Conservation (phyloP, 1,284 basidiomycete species). For the Leccinum ponderosum region DNA sequence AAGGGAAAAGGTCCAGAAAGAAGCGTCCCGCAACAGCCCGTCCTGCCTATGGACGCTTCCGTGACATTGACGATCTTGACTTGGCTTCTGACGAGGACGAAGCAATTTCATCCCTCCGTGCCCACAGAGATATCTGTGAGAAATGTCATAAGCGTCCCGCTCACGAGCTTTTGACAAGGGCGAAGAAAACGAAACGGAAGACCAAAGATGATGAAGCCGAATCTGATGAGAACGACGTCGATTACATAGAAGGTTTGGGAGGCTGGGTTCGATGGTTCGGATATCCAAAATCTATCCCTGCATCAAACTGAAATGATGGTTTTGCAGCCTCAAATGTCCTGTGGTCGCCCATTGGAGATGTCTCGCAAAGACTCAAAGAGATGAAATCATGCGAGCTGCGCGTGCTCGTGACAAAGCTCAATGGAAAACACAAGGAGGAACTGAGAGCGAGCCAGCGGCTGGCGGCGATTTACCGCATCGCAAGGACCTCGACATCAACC, state of each 20-base stretch:
- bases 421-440: slow-evolving; percentile 36
- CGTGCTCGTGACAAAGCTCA: slow-evolving; percentile 49
- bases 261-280: slow-evolving; percentile 86
- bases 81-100: slow-evolving; percentile 60
- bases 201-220: slow-evolving; percentile 39
- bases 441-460: slow-evolving; percentile 10
- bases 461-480: slow-evolving; percentile 29
- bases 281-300: slow-evolving; percentile 4
- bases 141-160: slow-evolving; percentile 65
- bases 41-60: slow-evolving; percentile 69
- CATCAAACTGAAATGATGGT: slow-evolving; percentile 7
- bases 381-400: slow-evolving; percentile 71
- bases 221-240: slow-evolving; percentile 54
- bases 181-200: slow-evolving; percentile 43
- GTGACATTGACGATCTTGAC: slow-evolving; percentile 55
- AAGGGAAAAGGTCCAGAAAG: slow-evolving; percentile 29
- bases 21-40: slow-evolving; percentile 45
- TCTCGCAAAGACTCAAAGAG: slow-evolving; percentile 61
- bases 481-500: slow-evolving; percentile 47
- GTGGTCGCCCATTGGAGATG: slow-evolving; percentile 82
- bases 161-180: slow-evolving; percentile 50
- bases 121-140: slow-evolving; percentile 67
- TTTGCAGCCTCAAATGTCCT: slow-evolving; percentile 68
- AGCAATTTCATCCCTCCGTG: slow-evolving; percentile 51
- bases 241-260: slow-evolving; percentile 55